Evolutionary conservation across 805 yeast species (phyloP), one percentile per base, ranked within the genome.

Genomic region (Yarrowia sp.): DNA sequence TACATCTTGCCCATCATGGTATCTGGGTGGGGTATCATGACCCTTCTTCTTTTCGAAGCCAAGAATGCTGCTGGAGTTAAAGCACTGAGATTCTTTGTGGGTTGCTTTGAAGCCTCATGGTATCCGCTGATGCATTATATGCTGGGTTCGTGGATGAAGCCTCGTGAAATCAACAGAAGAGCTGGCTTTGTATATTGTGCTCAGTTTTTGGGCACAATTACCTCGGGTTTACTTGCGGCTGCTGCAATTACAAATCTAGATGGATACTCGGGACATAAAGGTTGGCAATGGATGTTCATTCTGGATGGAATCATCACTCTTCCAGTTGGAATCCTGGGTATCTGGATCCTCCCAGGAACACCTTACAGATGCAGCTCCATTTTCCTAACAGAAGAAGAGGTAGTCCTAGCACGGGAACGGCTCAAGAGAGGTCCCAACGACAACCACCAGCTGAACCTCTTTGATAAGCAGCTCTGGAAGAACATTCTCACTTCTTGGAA

Each of bases 271-370:
- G 44, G 44, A 5, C 44, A 40, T 14, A 40, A 40, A 19, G 44
- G 44, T 12, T 40, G 44, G 44, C 44, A 40, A n/a, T 40, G 44
- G 44, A 40, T 40, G 19, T 40, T 40, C 19, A 40, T 40, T 40
- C 13, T 40, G 19, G 44, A 40, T 40, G 44, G 44, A 8, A 40
- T 40, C 12, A 40, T 40, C 9, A 40, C 44, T 8, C 44, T 40
- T 5, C 44, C 44, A 9, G 44, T 40, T 40, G 44, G 44, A 7
- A 40, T 40, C 17, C 44, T 40, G 12, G 44, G 44, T 19, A n/a
- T 40, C 17, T 40, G 44, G 44, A 40, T 40, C 17, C 44, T 40
- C 12, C 44, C 44, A n/a, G 44, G 44, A n/a, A 40, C 44, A 40
- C 44, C 44, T 9, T 40, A 40, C 10, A n/a, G 44, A n/a, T 40